A percentile compares a stretch with the other conserved stretches of the same genome.
Conservation (phyloP, 1,284 basidiomycete genomes). For the Cutaneotrichosporon sp. region DNA sequence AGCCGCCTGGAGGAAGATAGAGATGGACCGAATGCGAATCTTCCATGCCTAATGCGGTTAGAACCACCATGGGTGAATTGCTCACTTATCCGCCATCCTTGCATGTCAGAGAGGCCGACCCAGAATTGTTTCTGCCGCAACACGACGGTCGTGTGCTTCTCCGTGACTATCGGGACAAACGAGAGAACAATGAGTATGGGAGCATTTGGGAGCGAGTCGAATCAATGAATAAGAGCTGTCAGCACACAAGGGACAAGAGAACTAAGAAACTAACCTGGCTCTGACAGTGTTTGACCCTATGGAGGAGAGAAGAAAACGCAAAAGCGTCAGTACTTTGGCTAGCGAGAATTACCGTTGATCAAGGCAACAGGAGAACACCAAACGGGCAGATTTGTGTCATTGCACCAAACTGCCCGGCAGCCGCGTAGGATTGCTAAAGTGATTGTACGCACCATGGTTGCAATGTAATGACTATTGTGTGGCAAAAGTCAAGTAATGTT, state of each 20-base stretch:
- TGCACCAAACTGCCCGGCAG: no score
- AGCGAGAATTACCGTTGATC: no score
- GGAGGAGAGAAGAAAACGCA: not conserved
- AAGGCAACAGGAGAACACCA: no score
- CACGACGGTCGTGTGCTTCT: constrained; percentile 76
- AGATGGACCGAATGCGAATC: constrained; percentile 88
- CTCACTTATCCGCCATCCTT: constrained; percentile 98
- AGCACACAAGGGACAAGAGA: not conserved
- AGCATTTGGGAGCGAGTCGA: constrained; percentile 6
- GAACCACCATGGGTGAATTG: constrained; percentile 20
- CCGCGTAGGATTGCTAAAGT: no score
- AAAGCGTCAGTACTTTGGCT: constrained; percentile 10
- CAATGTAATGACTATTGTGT: no score
- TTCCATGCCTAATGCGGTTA: constrained; percentile 66
- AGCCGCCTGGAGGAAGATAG: constrained; percentile 38
- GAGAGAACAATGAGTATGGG: not conserved
- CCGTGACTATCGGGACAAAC: constrained; percentile 53
- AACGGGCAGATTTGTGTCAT: no score
- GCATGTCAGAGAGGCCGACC: constrained; percentile 93
- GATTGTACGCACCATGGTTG: no score
- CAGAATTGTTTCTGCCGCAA: constrained; percentile 66
- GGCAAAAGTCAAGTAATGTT: no score
- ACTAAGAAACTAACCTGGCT: constrained; percentile 40
- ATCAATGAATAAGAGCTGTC: not conserved
- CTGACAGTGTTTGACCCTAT: constrained; percentile 49